Evolutionary conservation across 1,284 basidiomycete species (phyloP).

Genomic region (Schizophyllum amplum): DNA sequence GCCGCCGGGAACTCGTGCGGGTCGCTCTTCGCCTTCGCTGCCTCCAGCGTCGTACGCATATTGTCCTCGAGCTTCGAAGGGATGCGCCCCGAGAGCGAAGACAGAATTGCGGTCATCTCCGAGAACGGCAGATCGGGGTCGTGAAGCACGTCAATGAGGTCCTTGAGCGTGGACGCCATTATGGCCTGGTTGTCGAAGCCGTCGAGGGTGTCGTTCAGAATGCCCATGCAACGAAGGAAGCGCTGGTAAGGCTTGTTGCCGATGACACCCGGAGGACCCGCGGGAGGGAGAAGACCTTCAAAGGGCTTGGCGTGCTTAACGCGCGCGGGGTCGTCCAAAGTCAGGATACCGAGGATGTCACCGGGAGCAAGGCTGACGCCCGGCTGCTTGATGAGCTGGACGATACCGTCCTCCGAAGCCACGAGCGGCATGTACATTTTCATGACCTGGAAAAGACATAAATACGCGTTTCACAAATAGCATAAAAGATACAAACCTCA

Average conservation of each 20-base stretch:
- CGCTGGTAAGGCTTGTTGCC: slow-evolving; percentile 92
- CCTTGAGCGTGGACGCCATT: slow-evolving; percentile 79
- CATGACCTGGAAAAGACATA: slow-evolving; percentile 65
- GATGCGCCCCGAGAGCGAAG: slow-evolving; percentile 89
- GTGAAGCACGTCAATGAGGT: slow-evolving; percentile 71
- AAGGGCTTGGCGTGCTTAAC: slow-evolving; percentile 99
- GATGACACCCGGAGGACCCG: slow-evolving; percentile 81
- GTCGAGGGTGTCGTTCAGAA: slow-evolving; percentile 88
- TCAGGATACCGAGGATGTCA: slow-evolving; percentile 95
- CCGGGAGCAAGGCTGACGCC: slow-evolving; percentile 96
- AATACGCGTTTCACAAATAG: neutral
- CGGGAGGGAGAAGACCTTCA: slow-evolving; percentile 83
- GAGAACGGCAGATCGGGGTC: slow-evolving; percentile 88
- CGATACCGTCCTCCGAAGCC: slow-evolving; percentile 91
- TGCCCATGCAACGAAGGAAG: slow-evolving; percentile 67
- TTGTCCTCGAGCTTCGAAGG: slow-evolving; percentile 87
- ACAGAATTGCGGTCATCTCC: slow-evolving; percentile 79
- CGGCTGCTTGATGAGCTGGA: slow-evolving; percentile 97
- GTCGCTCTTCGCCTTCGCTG: slow-evolving; percentile 61
- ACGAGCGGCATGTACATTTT: slow-evolving; percentile 99
- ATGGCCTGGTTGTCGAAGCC: slow-evolving; percentile 92
- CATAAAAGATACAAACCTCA: slow-evolving; percentile 48
- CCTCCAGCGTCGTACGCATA: slow-evolving; percentile 75
- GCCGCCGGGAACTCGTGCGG: slow-evolving; percentile 80
- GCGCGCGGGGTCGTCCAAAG: slow-evolving; percentile 92